Evolutionary conservation across 2,329 filamentous ascomycete genomes (phyloP), one percentile per base, ranked within the genome.

Genomic region (Diaporthe humulicola): DNA sequence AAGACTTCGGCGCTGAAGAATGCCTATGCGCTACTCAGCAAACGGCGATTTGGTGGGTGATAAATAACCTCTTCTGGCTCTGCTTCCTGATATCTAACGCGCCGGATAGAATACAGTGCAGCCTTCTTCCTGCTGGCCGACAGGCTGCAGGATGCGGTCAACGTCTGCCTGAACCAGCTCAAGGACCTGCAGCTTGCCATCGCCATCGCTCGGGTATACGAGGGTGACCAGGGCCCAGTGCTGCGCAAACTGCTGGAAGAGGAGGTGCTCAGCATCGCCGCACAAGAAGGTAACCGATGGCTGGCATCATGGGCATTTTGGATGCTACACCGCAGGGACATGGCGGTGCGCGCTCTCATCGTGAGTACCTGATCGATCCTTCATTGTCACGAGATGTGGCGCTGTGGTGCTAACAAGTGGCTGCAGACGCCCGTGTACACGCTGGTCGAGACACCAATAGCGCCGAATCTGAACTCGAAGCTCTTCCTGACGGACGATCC

Each of bases 231-330:
- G 30, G 94, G 95, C 0, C 92, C 92, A 0, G 90, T 97, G 0
- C 82, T 98, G 3, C 89, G 88, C 36, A 91, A 90, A 73, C 88
- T 99, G 12, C 86, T 99, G 1, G 91, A 94, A 79, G 94, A 98
- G 15, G 94, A 93, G 76, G 90, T 98, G 2, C 87, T 98, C 0
- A 90, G 92, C 0, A 85, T 94, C 76, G 97, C 97, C 25, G 92
- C 94, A 0, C 89, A 92, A 54, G 92, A 96, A 77, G 95, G 95
- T 3, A 96, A 99, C 81, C 90, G 96, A 74, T 99, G 97, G 96
- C 90, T 98, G 74, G 94, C 96, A 15, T 97, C 94, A 0, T 99
- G 97, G 97, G 94, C 95, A 3, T 98, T 98, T 81, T 98, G 95
- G 93, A 94, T 98, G 89, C 88, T 98, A 7, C 92, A 92, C 50